Conservation (phyloP, 495 filamentous ascomycete genomes). For the Neohortaea acidophila region DNA sequence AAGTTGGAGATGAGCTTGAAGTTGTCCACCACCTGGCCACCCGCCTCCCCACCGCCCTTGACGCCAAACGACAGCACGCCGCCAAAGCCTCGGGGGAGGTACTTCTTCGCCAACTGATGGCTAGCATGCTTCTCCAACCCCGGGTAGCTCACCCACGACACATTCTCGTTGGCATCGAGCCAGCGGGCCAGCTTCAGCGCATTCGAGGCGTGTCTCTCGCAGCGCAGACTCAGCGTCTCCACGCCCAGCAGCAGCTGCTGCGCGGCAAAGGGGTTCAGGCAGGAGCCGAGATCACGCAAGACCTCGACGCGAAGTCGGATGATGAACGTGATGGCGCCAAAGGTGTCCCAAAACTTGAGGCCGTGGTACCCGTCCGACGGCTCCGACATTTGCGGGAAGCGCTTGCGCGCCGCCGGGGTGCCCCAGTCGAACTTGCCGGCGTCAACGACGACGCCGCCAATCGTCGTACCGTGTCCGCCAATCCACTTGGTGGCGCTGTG, state of each 20-base stretch:
- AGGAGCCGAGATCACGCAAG: constrained; percentile 70
- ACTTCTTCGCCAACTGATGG: constrained; percentile 76
- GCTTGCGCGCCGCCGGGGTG: constrained; percentile 47
- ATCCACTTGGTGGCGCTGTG: constrained; percentile 99
- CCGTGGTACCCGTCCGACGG: constrained; percentile 90
- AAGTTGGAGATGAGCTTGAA: constrained; percentile 93
- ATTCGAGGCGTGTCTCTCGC: constrained; percentile 79
- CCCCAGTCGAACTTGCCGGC: constrained; percentile 96
- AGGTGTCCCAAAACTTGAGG: constrained; percentile 93
- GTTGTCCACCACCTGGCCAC: constrained; percentile 76
- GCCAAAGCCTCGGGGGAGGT: constrained; percentile 74
- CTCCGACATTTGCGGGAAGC: constrained; percentile 89
- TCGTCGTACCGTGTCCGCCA: constrained; percentile 91
- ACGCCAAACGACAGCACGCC: constrained; percentile 89
- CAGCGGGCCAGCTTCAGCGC: constrained; percentile 67
- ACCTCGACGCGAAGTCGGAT: constrained; percentile 77
- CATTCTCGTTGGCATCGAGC: constrained; percentile 68
- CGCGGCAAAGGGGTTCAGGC: constrained; percentile 86
- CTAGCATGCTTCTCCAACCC: constrained; percentile 70
- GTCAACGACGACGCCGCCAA: constrained; percentile 81
- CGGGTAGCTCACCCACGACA: constrained; percentile 89
- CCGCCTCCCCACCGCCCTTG: constrained; percentile 69
- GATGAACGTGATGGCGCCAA: constrained; percentile 69
- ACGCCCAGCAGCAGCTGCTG: constrained; percentile 82
- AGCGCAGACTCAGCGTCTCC: constrained; percentile 77